Evolutionary conservation across 768 basidiomycete genomes (phyloP), one percentile per base, ranked within the genome.

Genomic region (Boletellus emodensis): DNA sequence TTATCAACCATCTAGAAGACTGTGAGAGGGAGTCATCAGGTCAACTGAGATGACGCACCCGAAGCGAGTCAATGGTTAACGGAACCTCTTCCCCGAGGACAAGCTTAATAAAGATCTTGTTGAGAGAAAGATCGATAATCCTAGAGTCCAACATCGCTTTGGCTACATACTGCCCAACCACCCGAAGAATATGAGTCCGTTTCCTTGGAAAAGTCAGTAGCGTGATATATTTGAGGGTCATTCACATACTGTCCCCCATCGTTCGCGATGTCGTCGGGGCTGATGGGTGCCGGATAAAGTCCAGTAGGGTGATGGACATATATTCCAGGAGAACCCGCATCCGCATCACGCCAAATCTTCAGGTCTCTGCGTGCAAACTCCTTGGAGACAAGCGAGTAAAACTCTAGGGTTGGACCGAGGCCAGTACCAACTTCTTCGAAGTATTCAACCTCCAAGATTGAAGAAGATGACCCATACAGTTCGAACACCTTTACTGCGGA

Each of bases 401-500:
- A 99, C 71, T 99, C 96, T 20, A 98, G 77, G 22, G 96, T 98
- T 7, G 96, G 96, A 3, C 96, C 96, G 11, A 99, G 75, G 17
- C 96, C 96, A 8, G 95, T 98, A 17, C 96, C 96, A 42, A 97
- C 94, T 74, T 99, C 96, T 63, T 96, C 93, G 62, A 97, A 97
- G 72, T 97, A 98, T 72, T 99, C 94, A 44, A 98, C 93, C 66
- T 99, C 96, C 37, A 99, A 79, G 18, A 97, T 83, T 0, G 93
- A 93, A 4, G 88, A 90, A 2, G 91, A 93, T 0, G 91, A 90
- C 1, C 96, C 96, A 60, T 97, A 99, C 44, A 98, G 81, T 64
- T 95, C 94, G 56, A 99, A 91, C 9, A 94, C 91, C 69, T 97
- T 97, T 62, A 94, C 85, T 1, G 93, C 94, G 17, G 94, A 95